Evolutionary conservation across 371 early-diverging fungal species (phyloP).

Genomic region (Mortierella polycephala): DNA sequence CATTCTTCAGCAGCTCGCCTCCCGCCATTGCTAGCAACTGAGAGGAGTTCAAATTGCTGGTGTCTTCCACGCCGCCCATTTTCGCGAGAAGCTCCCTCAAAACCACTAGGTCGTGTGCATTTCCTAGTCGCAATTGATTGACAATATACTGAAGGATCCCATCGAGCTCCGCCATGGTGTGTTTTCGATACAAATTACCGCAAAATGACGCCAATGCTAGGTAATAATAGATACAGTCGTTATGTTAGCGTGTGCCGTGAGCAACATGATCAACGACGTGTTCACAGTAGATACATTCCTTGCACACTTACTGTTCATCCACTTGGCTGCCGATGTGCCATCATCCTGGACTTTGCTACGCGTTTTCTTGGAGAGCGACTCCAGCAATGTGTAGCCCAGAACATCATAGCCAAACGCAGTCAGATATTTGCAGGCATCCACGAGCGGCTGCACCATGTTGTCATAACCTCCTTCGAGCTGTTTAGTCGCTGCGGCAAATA

Average conservation of each 20-base stretch:
- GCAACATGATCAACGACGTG: constrained; percentile 1
- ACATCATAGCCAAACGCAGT: constrained; percentile 89
- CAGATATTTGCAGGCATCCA: constrained; percentile 88
- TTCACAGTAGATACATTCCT: background rate
- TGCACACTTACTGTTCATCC: constrained; percentile 59
- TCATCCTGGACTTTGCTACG: constrained; percentile 70
- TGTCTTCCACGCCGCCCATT: constrained; percentile 78
- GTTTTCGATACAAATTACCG: constrained; percentile 78
- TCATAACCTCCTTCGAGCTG: constrained; percentile 84
- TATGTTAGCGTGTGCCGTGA: background rate
- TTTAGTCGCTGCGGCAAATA: constrained; percentile 79
- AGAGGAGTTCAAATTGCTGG: constrained; percentile 59
- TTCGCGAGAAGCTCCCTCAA: constrained; percentile 79
- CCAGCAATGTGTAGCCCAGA: constrained; percentile 77
- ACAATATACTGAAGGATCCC: constrained; percentile 76
- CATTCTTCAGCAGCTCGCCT: constrained; percentile 68
- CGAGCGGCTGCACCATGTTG: constrained; percentile 85
- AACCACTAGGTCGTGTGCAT: constrained; percentile 63
- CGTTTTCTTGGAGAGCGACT: constrained; percentile 64
- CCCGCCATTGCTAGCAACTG: constrained; percentile 79
- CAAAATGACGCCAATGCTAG: constrained; percentile 76
- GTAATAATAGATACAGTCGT: background rate
- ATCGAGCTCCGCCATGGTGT: constrained; percentile 68
- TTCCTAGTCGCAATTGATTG: constrained; percentile 71
- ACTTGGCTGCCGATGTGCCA: constrained; percentile 62